These are phyloP conservation scores for Penicillium sp. DNA, from an alignment of 2,329 filamentous ascomycete species.

Conservation along the genomic window DNA sequence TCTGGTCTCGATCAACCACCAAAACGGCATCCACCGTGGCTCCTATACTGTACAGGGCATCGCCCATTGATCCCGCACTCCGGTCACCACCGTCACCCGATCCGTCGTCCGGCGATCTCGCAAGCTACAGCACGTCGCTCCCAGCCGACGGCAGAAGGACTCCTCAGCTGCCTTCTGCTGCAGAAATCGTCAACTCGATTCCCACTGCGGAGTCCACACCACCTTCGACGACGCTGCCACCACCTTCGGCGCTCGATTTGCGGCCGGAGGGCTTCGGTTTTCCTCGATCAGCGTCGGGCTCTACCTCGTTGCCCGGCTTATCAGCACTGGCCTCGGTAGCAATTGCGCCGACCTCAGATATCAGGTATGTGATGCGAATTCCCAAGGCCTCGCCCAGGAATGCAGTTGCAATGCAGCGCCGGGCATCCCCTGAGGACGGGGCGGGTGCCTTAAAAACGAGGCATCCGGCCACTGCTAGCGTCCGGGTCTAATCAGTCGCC, in stretches of 20 bases:
- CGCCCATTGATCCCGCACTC: slow-evolving; percentile 51
- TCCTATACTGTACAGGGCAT: slow-evolving; percentile 56
- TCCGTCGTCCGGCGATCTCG: slow-evolving; percentile 29
- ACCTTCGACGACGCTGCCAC: slow-evolving; percentile 35
- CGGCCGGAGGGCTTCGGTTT: slow-evolving; percentile 21
- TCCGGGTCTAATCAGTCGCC: neutral
- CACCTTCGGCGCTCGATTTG: slow-evolving; percentile 28
- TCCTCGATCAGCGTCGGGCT: slow-evolving; percentile 28
- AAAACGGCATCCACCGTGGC: slow-evolving; percentile 58
- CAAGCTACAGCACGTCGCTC: slow-evolving; percentile 35
- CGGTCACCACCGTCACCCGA: slow-evolving; percentile 46
- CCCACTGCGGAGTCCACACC: slow-evolving; percentile 52
- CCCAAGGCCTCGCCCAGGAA: neutral
- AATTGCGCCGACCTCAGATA: slow-evolving; percentile 48
- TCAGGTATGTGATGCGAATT: slow-evolving; percentile 40
- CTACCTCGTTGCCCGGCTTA: slow-evolving; percentile 52
- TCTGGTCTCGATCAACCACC: slow-evolving; percentile 32
- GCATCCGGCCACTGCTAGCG: neutral
- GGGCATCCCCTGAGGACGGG: neutral
- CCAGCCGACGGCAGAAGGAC: slow-evolving; percentile 46
- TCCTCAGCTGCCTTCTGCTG: slow-evolving; percentile 41
- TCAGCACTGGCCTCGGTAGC: slow-evolving; percentile 59
- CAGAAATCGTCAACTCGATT: slow-evolving; percentile 48
- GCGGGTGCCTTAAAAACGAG: slow-evolving; percentile 8
- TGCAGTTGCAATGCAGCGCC: slow-evolving; percentile 16